Evolutionary conservation across 257 asterid species (phyloP).

Genomic region (Cynanchum wilfordii): DNA sequence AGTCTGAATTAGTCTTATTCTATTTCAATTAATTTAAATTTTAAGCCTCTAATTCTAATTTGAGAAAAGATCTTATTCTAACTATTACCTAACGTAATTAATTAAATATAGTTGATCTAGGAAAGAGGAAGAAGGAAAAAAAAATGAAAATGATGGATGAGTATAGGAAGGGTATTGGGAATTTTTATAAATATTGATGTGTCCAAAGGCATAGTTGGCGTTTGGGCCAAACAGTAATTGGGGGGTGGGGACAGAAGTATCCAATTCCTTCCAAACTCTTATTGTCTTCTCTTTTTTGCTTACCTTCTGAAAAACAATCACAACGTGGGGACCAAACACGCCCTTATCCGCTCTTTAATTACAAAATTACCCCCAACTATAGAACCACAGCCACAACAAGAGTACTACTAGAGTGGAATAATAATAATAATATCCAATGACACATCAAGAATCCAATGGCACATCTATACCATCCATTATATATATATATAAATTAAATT

Average conservation of each 20-base stretch:
- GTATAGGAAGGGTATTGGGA: conserved; percentile 12
- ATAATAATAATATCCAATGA: neutral
- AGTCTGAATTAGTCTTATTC: no score
- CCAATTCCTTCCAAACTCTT: conserved; percentile 24
- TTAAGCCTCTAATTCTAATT: no score
- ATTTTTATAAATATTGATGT: neutral
- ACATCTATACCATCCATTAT: no score
- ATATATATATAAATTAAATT: no score
- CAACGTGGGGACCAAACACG: conserved; percentile 24
- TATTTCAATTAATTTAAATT: no score
- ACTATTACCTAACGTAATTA: no score
- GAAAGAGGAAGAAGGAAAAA: no score
- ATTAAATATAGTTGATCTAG: no score
- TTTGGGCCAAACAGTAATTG: conserved; percentile 13
- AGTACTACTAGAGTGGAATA: no score
- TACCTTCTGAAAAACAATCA: conserved; percentile 7
- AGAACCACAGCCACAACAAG: no score
- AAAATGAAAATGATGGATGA: neutral
- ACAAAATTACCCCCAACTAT: conserved; percentile 1
- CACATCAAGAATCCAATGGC: neutral
- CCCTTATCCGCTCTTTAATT: conserved; percentile 1
- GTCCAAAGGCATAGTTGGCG: conserved; percentile 22
- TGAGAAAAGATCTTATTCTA: no score
- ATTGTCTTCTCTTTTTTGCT: conserved; percentile 13
- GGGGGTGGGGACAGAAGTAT: conserved; percentile 33